Base-by-base conservation (phyloP, 1,284 basidiomycete genomes). In the Thelephora terrestris region DNA sequence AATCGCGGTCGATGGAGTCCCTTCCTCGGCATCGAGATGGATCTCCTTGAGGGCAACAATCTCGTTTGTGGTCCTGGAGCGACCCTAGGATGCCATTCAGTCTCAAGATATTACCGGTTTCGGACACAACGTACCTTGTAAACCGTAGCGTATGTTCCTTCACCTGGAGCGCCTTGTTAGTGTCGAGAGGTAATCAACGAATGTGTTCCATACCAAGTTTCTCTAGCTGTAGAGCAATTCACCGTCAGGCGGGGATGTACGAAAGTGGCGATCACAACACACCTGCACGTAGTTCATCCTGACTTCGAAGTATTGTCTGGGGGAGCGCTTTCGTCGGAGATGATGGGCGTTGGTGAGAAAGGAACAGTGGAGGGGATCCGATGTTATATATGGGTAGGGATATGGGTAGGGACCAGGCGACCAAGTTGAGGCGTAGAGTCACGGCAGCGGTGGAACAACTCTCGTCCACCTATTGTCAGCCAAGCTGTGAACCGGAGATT, bases 1-100 rank as follows among this genome's bases (percentile, higher is more conserved):
- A 61, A 96, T 96, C 46, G 91, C 91, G 21, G 91, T 96, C 9
- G 90, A 93, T 34, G 91, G 92, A 0, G 91, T 96, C 40, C 91
- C 91, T 67, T 96, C 91, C 64, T 96, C 91, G 6, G 92, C 88
- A 70, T 96, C 91, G 52, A 96, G 85, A 59, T 95, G 91, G 54
- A 95, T 95, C 69, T 94, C 92, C 65, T 95, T 95, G 49, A 95
- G 67, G 12, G 89, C 90, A 10, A 93, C 90, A 50, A 91, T 86
- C 63, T 92, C 90, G 59, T 91, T 91, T 21, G 88, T 92, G 29
- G 87, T 88, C 54, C 88, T 74, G 27, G 85, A 86, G 53, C 88
- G 76, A 18, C 90, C 89, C 87, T 91, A 57, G 40, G 37, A 55
- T 14, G n/a, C 40, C 24, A 27, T 29, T 55, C 17, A 55, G 38